Evolutionary conservation across 352 stramenopile genomes (phyloP).

Genomic region (Blastocystis sp.): DNA sequence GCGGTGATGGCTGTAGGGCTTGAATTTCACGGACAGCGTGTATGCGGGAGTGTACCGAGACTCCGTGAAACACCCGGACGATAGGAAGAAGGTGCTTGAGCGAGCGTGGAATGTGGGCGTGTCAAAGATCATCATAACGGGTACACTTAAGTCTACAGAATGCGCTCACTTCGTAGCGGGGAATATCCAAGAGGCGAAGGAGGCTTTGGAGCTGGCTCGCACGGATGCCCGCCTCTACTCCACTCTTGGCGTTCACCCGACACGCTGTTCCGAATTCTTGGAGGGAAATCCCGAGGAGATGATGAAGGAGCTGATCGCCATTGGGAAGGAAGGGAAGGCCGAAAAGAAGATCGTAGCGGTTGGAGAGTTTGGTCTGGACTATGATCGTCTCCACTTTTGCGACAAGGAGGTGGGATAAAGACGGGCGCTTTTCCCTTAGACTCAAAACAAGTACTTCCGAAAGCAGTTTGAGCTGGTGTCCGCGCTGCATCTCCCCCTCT

Average conservation of each 20-base stretch:
- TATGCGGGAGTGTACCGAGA: slow-evolving; percentile 64
- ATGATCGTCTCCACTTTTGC: slow-evolving; percentile 83
- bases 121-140: slow-evolving; percentile 70
- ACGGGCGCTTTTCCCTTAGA: slow-evolving; percentile 76
- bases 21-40: slow-evolving; percentile 69
- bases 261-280: slow-evolving; percentile 80
- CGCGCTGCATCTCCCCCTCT: slow-evolving; percentile 78
- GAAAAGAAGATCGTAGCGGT: slow-evolving; percentile 79
- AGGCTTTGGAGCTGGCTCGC: slow-evolving; percentile 30
- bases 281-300: slow-evolving; percentile 71
- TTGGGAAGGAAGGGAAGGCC: slow-evolving; percentile 72
- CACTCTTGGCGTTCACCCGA: slow-evolving; percentile 76
- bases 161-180: slow-evolving; percentile 50
- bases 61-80: slow-evolving; percentile 47
- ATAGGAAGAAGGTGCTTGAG: slow-evolving; percentile 44
- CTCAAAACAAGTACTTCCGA: slow-evolving; percentile 49
- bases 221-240: slow-evolving; percentile 64
- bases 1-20: slow-evolving; percentile 6
- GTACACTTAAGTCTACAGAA: neutral
- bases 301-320: slow-evolving; percentile 40
- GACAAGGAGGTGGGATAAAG: slow-evolving; percentile 77
- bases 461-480: slow-evolving; percentile 81
- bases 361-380: slow-evolving; percentile 83
- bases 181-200: slow-evolving; percentile 51
- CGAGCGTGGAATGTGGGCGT: slow-evolving; percentile 67